Conservation (phyloP, 192 early-diverging fungal species). For the Phycomyces blakesleeanus region DNA sequence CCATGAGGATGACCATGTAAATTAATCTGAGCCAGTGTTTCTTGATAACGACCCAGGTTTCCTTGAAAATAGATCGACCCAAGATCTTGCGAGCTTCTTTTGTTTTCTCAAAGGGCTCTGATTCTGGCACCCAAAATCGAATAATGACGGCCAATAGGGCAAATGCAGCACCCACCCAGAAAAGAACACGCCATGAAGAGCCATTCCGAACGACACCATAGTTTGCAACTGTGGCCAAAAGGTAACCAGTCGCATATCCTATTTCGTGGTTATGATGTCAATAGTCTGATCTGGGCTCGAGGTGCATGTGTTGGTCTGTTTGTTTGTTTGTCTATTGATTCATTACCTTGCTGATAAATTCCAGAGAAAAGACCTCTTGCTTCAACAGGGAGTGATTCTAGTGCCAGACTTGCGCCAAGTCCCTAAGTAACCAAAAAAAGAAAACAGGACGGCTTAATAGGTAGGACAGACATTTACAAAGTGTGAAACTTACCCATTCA, state of each 20-base stretch:
- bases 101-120: slow-evolving; percentile 45
- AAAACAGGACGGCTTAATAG: not conserved
- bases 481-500: slow-evolving; percentile 25
- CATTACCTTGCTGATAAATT: slow-evolving; percentile 61
- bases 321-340: not conserved
- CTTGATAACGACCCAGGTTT: slow-evolving; percentile 27
- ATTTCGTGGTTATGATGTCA: too few species aligned
- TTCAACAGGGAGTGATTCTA: slow-evolving; percentile 67
- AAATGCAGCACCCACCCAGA: slow-evolving; percentile 60
- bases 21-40: slow-evolving; percentile 52
- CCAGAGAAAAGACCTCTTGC: slow-evolving; percentile 71
- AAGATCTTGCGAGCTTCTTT: slow-evolving; percentile 31
- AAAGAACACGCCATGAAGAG: slow-evolving; percentile 62
- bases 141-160: slow-evolving; percentile 57
- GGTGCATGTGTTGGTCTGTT: not conserved
- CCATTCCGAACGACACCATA: slow-evolving; percentile 49
- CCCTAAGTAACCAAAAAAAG: slow-evolving; percentile 53
- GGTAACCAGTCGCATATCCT: slow-evolving; percentile 65
- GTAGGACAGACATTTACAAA: not conserved
- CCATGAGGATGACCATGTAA: slow-evolving; percentile 57
- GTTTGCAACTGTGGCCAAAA: slow-evolving; percentile 61
- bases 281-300: too few species aligned
- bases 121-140: slow-evolving; percentile 63
- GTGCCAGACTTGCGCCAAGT: slow-evolving; percentile 64
- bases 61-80: slow-evolving; percentile 16